These are phyloP conservation scores for Echinochloa phyllopogon DNA, from an alignment of 176 grass and related monocot genomes.

Conservation along the genomic window DNA sequence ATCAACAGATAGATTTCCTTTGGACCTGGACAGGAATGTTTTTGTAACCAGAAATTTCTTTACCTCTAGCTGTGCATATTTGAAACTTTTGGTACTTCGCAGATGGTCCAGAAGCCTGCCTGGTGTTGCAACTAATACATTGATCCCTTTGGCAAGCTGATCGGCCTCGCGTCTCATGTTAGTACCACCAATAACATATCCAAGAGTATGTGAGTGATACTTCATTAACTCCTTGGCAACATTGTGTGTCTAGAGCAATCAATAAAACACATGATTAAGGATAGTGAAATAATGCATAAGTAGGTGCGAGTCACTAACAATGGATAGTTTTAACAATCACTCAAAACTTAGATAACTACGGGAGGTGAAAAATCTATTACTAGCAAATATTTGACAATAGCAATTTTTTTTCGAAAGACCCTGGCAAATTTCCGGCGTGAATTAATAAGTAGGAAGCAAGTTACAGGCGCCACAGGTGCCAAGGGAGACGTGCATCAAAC, in stretches of 20 bases:
- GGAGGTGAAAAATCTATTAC: background rate
- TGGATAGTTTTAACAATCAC: background rate
- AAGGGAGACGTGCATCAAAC: too few relatives aligned
- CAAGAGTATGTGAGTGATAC: conserved; percentile 81
- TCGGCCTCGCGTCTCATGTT: conserved; percentile 67
- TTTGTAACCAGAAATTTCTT: background rate
- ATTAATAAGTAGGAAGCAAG: too few relatives aligned
- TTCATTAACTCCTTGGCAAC: conserved; percentile 93
- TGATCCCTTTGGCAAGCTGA: conserved; percentile 71
- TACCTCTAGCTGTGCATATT: conserved; percentile 77
- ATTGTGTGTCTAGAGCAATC: conserved; percentile 62
- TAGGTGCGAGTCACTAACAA: background rate
- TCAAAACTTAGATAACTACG: background rate
- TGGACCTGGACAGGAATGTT: background rate
- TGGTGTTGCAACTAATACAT: conserved; percentile 84
- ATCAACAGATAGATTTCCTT: background rate
- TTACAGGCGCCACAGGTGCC: too few relatives aligned
- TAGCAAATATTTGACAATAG: background rate
- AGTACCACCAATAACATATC: conserved; percentile 82
- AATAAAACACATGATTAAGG: background rate
- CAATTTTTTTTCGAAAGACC: too few relatives aligned
- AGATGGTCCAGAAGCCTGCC: conserved; percentile 94
- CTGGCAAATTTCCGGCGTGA: too few relatives aligned
- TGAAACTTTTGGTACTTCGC: conserved; percentile 70
- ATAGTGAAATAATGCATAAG: background rate